These are phyloP conservation scores for Aegilops tauschii DNA, from an alignment of 176 grass and related monocot genomes.

Conservation along the genomic window DNA sequence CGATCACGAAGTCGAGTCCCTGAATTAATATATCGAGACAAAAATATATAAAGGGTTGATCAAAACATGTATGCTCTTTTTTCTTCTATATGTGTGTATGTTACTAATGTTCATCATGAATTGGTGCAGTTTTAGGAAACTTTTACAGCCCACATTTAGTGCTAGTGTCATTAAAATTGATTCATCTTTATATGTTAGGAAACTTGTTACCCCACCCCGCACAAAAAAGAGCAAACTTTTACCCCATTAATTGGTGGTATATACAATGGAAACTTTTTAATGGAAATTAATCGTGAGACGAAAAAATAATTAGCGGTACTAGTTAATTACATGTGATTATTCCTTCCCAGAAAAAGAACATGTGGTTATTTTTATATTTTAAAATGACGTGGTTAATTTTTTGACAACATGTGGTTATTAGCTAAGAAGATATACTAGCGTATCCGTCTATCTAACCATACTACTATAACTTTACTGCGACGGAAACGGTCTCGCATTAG, in stretches of 20 bases:
- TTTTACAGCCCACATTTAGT: too few relatives aligned
- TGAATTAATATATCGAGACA: neutral
- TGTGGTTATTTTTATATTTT: too few relatives aligned
- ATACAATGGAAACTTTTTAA: neutral
- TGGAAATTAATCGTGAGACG: neutral
- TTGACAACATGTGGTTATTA: neutral
- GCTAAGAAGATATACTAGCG: neutral
- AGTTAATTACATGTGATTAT: too few relatives aligned
- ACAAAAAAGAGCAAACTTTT: too few relatives aligned
- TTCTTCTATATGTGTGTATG: too few relatives aligned
- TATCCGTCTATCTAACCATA: neutral
- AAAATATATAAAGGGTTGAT: neutral
- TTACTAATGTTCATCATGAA: neutral
- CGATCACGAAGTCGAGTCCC: constrained; percentile 69
- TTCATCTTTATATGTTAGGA: neutral
- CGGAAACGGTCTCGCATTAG: neutral
- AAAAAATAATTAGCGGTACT: too few relatives aligned
- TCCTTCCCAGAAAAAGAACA: too few relatives aligned
- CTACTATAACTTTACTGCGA: neutral
- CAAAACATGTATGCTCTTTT: too few relatives aligned
- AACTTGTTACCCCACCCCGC: neutral
- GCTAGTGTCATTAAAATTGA: neutral
- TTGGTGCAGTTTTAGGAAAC: neutral
- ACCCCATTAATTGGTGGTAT: too few relatives aligned
- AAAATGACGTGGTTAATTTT: too few relatives aligned